Base-by-base conservation (phyloP, 1,139 yeast genomes). In the Spencermartinsiella ligniputridi region DNA sequence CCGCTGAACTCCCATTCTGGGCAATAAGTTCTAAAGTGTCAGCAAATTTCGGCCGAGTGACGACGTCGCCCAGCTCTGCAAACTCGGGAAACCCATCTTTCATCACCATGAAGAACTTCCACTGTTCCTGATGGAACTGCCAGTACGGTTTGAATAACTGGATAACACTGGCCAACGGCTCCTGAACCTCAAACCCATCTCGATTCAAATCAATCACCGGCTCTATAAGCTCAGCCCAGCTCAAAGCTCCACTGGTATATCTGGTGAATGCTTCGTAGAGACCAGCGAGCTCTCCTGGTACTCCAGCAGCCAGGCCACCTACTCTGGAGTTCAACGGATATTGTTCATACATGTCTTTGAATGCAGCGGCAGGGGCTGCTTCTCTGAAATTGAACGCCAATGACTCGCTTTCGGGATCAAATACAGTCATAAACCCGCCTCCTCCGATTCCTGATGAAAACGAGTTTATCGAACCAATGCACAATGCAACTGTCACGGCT, bases 401-500 rank as follows among this genome's bases (percentile, higher is more conserved):
- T 4, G 80, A 74, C 1, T 72, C 71, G 3, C 72, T 73, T 32
- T 66, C 63, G 22, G 66, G 62, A 35, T 56, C 61, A 35, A 76
- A 71, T 38, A 85, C 78, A 1, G 84, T 74, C 39, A 86, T 83
- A 57, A 76, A 87, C 0, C 84, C 86, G 8, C 97, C 97, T 3
- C 97, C 98, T 1, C 98, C 98, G 40, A 90, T 79, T 0, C 98
- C 97, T 3, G 94, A 80, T 39, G 90, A 83, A 60, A 81, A 89
- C 49, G 89, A 81, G 60, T 87, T 86, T 35, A 87, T 67, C 46
- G 87, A 74, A 1, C 97, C 97, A 32, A 92, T 79, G 61, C 98
- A 92, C 21, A 92, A 70, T 0, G 95, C 88, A 16, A 87, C 86
- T 0, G 96, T 84, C 1, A 92, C 82, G 0, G 96, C 88, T 0